Evolutionary conservation across 108 stramenopile species (phyloP).

Genomic region (Skeletonema costatum): DNA sequence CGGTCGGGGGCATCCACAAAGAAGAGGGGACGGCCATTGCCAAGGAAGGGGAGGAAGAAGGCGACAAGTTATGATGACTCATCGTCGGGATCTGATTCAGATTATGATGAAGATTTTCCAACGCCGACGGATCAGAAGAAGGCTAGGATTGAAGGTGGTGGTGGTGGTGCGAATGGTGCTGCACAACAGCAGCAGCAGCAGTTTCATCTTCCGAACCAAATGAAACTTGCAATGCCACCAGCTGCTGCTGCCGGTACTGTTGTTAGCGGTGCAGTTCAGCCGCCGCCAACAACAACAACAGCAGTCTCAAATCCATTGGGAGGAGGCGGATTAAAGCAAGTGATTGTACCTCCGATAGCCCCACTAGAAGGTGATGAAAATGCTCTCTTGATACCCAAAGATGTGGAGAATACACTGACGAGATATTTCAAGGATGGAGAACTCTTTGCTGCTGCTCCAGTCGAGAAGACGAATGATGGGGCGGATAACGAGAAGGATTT

Average conservation of each 20-base stretch:
- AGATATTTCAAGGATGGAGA: conserved; percentile 33
- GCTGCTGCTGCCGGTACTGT: neutral
- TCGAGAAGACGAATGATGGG: neutral
- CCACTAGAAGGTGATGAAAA: conserved; percentile 10
- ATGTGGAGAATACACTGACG: conserved; percentile 16
- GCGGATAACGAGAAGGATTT: neutral
- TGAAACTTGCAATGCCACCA: neutral
- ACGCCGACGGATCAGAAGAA: neutral
- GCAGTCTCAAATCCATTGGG: neutral
- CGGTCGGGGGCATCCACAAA: neutral
- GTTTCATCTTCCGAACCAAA: neutral
- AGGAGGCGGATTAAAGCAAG: neutral
- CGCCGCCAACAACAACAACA: neutral
- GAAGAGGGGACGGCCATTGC: conserved; percentile 7
- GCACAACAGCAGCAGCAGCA: neutral
- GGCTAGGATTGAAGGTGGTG: neutral
- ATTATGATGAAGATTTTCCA: conserved; percentile 18
- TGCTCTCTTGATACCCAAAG: conserved; percentile 21
- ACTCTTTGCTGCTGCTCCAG: conserved; percentile 1
- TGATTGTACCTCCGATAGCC: conserved; percentile 19
- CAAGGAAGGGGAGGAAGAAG: conserved; percentile 7
- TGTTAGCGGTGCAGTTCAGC: neutral
- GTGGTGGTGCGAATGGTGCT: neutral
- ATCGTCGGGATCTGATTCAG: neutral
- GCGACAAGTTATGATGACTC: neutral